Evolutionary conservation across 2,329 filamentous ascomycete species (phyloP), one percentile per base, ranked within the genome.

Genomic region (Diatrype stigma): DNA sequence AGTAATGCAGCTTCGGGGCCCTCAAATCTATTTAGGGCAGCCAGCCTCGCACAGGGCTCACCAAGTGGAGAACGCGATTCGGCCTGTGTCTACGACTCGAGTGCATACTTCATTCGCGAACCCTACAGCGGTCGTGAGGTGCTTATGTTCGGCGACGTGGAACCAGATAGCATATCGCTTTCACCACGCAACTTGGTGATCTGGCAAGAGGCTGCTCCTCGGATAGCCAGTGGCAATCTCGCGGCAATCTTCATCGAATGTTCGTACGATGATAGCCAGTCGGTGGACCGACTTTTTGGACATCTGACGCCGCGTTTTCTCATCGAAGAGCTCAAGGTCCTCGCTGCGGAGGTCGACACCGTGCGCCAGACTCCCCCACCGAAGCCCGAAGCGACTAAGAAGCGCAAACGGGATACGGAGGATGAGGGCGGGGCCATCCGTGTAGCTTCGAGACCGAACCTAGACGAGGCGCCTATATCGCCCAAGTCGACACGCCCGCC

Each of bases 241-340:
- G 80, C 78, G 0, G 93, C 87, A 11, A 87, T 99, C 12, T 93
- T 97, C 64, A 95, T 99, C 60, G 94, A 99, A 73, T 97, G 93
- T 69, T 96, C 90, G 55, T 99, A 93, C 67, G 88, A 90, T 54
- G 87, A 96, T 67, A 81, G 82, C 7, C 87, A 91, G 61, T 78
- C 82, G 21, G 85, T 94, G 53, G 85, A 87, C 46, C 81, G 85
- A 0, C 77, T 99, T 0, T 99, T 91, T 58, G 94, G 94, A 0
- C 94, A 99, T 61, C 75, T 99, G 14, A 89, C 90, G 35, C 94
- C 94, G 0, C 78, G 84, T 1, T 94, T 90, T 66, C 71, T 99
- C 12, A 82, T 93, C 22, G 81, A 87, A 44, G 94, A 99, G 69
- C 75, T 99, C 52, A 76, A 76, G 32, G 78, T 73, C 0, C 77